These are phyloP conservation scores for Dalbergia cultrata DNA, from an alignment of 306 rosid species.

Conservation along the genomic window DNA sequence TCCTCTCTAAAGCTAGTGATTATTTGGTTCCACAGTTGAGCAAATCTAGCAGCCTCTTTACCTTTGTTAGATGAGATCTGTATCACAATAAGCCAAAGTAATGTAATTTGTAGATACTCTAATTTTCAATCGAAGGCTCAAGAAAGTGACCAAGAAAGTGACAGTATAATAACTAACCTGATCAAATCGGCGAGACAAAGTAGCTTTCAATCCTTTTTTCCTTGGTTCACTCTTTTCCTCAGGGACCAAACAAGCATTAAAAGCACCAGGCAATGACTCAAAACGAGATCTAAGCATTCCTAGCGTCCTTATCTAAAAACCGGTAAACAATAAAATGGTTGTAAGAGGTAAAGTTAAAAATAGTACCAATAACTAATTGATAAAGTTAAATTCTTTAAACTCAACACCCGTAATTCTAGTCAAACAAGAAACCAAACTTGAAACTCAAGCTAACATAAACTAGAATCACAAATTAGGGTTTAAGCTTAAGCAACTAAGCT, in stretches of 20 bases:
- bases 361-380: not conserved
- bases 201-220: slow-evolving; percentile 92
- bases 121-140: slow-evolving; percentile 12
- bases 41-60: slow-evolving; percentile 95
- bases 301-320: slow-evolving; percentile 87
- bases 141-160: slow-evolving; percentile 35
- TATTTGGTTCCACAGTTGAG: slow-evolving; percentile 95
- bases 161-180: slow-evolving; percentile 50
- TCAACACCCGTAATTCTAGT: slow-evolving; percentile 16
- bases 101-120: slow-evolving; percentile 19
- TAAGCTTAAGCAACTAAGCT: no score
- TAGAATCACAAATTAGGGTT: not conserved
- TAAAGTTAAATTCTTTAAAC: slow-evolving; percentile 14
- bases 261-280: slow-evolving; percentile 86
- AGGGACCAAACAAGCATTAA: slow-evolving; percentile 85
- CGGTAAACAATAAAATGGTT: slow-evolving; percentile 39
- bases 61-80: slow-evolving; percentile 82
- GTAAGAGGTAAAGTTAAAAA: not conserved
- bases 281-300: slow-evolving; percentile 99
- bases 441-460: slow-evolving; percentile 15
- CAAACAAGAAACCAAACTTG: slow-evolving; percentile 39
- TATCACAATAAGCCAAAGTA: slow-evolving; percentile 20
- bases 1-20: slow-evolving; percentile 94
- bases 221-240: slow-evolving; percentile 76
- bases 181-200: slow-evolving; percentile 72